Base-by-base conservation (phyloP, 495 filamentous ascomycete species). In the Neurospora intermedia region DNA sequence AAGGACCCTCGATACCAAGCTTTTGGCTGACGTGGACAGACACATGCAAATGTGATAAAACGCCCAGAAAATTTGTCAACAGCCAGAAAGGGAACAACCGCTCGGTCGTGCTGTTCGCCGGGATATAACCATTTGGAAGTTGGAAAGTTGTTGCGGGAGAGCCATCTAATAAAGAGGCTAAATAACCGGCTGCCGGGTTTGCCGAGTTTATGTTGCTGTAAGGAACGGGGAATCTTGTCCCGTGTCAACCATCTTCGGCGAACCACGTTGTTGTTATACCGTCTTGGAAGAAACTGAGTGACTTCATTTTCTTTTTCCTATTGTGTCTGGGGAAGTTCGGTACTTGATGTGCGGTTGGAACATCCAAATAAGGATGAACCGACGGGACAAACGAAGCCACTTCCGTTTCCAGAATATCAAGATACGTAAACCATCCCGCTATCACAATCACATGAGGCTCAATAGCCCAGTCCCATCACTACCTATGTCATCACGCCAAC, bases 131-230 rank as follows among this genome's bases (percentile, higher is more conserved):
- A 15, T 62, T 59, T 59, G 48, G 2, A 15, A 31, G 11, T 59
- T 59, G 54, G 7, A 35, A 31, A 54, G 46, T 45, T 48, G 46
- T 31, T 16, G 54, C 16, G 54, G 31, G 54, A 62, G 54, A 31
- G 54, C 31, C 13, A 31, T 6, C 54, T 38, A 43, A 69, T 23
- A 75, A 75, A 59, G 78, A 80, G 79, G 76, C 79, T 80, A 80
- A 80, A 80, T 80, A 69, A 43, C 73, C 71, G 78, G 74, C 69
- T 78, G 76, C 78, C 76, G 78, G 73, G 75, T 80, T 78, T 80
- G 74, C 79, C 79, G 78, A 79, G 39, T 69, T 35, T 54, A 69
- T 45, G 40, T 46, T 70, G 75, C 71, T 77, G 75, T 74, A 80
- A 80, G 74, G 76, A 76, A 77, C 76, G 75, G 76, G 70, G 46